Evolutionary conservation across 805 yeast species (phyloP).

Genomic region (Hanseniaspora taiwanica): DNA sequence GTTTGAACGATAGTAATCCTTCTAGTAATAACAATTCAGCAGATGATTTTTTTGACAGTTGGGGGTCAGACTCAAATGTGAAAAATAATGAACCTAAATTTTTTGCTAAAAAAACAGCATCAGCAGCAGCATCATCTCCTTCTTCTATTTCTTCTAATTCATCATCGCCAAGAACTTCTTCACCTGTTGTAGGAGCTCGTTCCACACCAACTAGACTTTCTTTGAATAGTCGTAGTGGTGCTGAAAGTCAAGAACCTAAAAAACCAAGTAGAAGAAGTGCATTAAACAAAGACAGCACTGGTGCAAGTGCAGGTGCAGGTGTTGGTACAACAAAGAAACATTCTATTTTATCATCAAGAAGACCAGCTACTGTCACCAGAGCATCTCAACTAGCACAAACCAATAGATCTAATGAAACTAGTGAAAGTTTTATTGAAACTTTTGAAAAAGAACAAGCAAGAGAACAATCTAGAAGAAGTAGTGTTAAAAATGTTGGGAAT

Average conservation of each 20-base stretch:
- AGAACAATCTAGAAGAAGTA: constrained; percentile 55
- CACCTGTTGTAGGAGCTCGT: neutral
- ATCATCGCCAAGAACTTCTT: neutral
- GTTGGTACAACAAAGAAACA: constrained; percentile 25
- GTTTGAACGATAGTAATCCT: constrained; percentile 14
- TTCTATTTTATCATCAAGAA: constrained; percentile 39
- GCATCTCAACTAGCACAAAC: constrained; percentile 39
- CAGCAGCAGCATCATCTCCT: neutral
- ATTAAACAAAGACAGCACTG: constrained; percentile 5
- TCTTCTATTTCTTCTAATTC: neutral
- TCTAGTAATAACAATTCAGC: constrained; percentile 31
- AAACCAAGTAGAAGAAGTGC: constrained; percentile 12
- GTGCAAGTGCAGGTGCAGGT: too few relatives aligned
- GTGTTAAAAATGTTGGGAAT: constrained; percentile 22
- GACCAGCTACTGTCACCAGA: constrained; percentile 29
- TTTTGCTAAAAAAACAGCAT: neutral
- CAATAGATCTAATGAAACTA: constrained; percentile 42
- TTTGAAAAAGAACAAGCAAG: constrained; percentile 68
- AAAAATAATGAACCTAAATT: constrained; percentile 21
- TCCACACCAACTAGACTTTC: constrained; percentile 14
- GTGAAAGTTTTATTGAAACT: constrained; percentile 38
- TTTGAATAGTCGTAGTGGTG: neutral
- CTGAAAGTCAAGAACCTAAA: neutral
- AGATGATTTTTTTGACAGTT: constrained; percentile 84
- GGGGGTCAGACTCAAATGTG: constrained; percentile 41